These are phyloP conservation scores for Cutaneotrichosporon sp. DNA, from an alignment of 1,284 basidiomycete species.

Conservation along the genomic window DNA sequence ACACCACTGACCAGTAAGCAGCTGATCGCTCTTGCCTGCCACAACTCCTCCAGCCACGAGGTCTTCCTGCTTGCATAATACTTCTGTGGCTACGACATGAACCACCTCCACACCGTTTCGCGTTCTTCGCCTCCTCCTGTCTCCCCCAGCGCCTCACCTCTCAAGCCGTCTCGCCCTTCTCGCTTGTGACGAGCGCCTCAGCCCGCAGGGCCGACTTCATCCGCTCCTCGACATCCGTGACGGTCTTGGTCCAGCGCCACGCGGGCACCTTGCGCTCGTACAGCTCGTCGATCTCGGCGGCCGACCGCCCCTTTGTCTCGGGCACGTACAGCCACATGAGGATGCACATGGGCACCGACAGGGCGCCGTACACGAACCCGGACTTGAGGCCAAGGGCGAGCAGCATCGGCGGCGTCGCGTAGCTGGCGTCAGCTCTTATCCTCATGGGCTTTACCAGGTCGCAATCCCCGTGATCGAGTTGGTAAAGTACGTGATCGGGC, in stretches of 20 bases:
- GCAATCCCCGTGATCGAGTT: constrained; percentile 31
- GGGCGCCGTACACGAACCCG: constrained; percentile 31
- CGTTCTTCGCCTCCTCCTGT: too few relatives aligned
- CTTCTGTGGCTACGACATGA: too few relatives aligned
- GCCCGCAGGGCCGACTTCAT: constrained; percentile 2
- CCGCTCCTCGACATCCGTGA: constrained; percentile 28
- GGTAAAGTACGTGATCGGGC: constrained; percentile 24
- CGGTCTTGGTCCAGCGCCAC: constrained; percentile 45
- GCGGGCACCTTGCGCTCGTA: constrained; percentile 48
- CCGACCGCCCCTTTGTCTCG: constrained; percentile 32
- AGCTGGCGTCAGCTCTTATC: too few relatives aligned
- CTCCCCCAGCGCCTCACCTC: too few relatives aligned
- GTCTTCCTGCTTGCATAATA: too few relatives aligned
- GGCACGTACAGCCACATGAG: constrained; percentile 33
- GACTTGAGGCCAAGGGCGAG: constrained; percentile 23
- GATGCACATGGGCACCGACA: constrained; percentile 26
- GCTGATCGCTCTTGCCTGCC: too few relatives aligned
- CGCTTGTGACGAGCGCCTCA: too few relatives aligned
- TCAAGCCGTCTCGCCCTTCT: too few relatives aligned
- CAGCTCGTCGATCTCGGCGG: constrained; percentile 48
- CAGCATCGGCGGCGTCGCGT: constrained; percentile 33
- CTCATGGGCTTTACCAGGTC: too few relatives aligned
- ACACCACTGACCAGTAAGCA: too few relatives aligned
- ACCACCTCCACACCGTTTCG: too few relatives aligned
- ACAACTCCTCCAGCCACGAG: too few relatives aligned